phyloP scores from a whole-genome alignment of 1,139 yeast genomes.

The Yamadazyma atlantica region DNA sequence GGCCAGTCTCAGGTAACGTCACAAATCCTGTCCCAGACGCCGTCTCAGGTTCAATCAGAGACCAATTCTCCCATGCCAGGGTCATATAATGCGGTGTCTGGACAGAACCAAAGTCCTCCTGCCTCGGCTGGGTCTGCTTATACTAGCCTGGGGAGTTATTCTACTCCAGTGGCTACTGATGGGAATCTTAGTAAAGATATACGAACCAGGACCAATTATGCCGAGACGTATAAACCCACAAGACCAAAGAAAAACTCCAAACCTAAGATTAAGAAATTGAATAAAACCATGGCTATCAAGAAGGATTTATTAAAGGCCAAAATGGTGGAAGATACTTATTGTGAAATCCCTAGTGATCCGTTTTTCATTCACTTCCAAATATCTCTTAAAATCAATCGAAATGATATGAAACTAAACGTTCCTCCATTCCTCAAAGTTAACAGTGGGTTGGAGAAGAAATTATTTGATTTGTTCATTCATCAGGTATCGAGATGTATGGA shows the following conservation, averaged over 20 bases:
- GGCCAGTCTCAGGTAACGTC: neutral
- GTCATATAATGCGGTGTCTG: too few relatives aligned
- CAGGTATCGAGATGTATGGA: constrained; percentile 30
- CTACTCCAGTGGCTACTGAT: neutral
- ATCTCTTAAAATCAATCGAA: constrained; percentile 4
- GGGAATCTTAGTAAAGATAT: neutral
- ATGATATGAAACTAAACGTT: constrained; percentile 1
- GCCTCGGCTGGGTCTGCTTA: neutral
- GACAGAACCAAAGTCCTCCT: too few relatives aligned
- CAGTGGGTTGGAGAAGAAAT: constrained; percentile 26
- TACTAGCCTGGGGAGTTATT: neutral
- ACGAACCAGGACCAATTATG: neutral
- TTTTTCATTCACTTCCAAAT: constrained; percentile 25
- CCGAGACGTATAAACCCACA: constrained; percentile 32
- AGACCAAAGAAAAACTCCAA: constrained; percentile 36
- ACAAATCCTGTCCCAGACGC: neutral
- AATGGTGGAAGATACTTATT: constrained; percentile 5
- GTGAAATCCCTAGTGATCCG: constrained; percentile 23
- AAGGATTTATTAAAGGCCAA: constrained; percentile 5
- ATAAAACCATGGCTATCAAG: constrained; percentile 8
- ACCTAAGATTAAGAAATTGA: constrained; percentile 37
- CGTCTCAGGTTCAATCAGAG: neutral
- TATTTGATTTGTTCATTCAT: constrained; percentile 35
- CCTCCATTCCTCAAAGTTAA: constrained; percentile 17
- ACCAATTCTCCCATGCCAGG: neutral